Base-by-base conservation (phyloP, 768 basidiomycete species). In the Hygrophoropsis aurantiaca region DNA sequence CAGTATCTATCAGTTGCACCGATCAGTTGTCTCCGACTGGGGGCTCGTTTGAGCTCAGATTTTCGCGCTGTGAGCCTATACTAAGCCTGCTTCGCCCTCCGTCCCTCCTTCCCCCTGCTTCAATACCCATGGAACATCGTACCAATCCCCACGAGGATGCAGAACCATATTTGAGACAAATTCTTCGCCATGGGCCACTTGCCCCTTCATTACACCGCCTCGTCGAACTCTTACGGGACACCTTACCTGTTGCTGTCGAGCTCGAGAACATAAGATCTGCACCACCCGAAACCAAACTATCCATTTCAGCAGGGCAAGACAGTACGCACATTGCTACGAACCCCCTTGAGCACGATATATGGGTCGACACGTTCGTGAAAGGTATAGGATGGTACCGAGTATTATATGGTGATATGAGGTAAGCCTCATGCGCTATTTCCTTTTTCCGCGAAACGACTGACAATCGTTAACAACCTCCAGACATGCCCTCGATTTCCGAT, bases 371-470 rank as follows among this genome's bases (percentile, higher is more conserved):
- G n/a, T 82, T 86, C 59, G 79, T 86, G 4, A 92, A 91, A 68
- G 80, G 84, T 11, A 82, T 85, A 41, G 86, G 85, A 3, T 92
- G 90, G 90, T 92, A 85, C 66, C 73, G 90, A 42, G 66, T 91
- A 19, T 63, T 90, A 39, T 87, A 88, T 48, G 75, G 80, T 6
- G 81, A 87, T 60, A 70, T 82, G 20, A 78, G 77, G 87, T 87
- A 57, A 19, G 70, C 59, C 15, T 34, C 18, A 26, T 43, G 27
- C 13, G n/a, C 16, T 19, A 43, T 37, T 19, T 16, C 24, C 27
- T 11, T 21, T 11, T 16, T 10, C 20, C 32, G 9, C 32, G 16
- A 11, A 18, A 23, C 20, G 23, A 40, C 35, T 26, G 16, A 34
- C 23, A 3, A 10, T 24, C 9, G 18, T 46, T 37, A 19, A 30